Conservation (phyloP, 805 yeast genomes). For the Yarrowia sp. region DNA sequence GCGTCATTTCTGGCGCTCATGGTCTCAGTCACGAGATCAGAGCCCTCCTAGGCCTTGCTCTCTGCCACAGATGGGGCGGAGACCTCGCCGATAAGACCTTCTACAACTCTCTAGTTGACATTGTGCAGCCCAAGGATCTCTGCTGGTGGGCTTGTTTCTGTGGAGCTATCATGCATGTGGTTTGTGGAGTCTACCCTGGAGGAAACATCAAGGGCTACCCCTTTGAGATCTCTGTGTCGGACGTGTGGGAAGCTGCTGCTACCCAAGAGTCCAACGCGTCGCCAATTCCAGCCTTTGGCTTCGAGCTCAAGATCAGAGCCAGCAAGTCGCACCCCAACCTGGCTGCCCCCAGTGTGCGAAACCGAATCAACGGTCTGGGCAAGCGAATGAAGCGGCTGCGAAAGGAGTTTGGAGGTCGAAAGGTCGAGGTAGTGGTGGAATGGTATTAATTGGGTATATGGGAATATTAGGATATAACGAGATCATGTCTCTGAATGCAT, state of each 20-base stretch:
- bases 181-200: constrained; percentile 83
- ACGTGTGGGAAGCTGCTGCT: constrained; percentile 38
- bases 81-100: constrained; percentile 62
- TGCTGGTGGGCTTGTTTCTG: constrained; percentile 77
- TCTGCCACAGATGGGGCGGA: constrained; percentile 85
- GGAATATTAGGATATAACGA: constrained; percentile 23
- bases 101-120: constrained; percentile 49
- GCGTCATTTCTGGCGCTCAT: constrained; percentile 76
- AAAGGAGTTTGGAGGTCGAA: constrained; percentile 45
- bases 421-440: constrained; percentile 42
- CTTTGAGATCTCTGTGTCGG: constrained; percentile 42
- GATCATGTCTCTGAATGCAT: constrained; percentile 8
- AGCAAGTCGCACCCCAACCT: constrained; percentile 43
- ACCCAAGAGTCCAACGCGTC: constrained; percentile 8
- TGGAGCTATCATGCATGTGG: constrained; percentile 76
- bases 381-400: constrained; percentile 66
- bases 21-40: constrained; percentile 76
- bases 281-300: constrained; percentile 40
- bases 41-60: constrained; percentile 73
- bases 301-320: constrained; percentile 44
- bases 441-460: constrained; percentile 39
- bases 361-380: constrained; percentile 64
- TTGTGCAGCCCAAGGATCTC: constrained; percentile 52
- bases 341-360: constrained; percentile 50
- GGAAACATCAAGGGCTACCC: constrained; percentile 68